These are phyloP conservation scores for Aspergillus alliaceus DNA, from an alignment of 2,329 filamentous ascomycete genomes.

Conservation along the genomic window DNA sequence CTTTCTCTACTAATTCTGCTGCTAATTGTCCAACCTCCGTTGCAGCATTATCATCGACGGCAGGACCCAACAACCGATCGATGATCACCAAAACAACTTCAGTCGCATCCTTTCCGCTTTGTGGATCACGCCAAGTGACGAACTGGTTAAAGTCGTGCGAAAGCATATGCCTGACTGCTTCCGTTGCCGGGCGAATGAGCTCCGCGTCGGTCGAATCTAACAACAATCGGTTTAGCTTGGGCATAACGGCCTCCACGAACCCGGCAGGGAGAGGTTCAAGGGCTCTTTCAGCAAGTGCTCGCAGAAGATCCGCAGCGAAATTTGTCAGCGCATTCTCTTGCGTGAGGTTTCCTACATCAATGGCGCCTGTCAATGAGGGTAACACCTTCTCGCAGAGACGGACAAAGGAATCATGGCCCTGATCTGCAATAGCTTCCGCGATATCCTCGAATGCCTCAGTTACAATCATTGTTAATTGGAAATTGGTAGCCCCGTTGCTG, in stretches of 20 bases:
- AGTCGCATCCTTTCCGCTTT: constrained; percentile 75
- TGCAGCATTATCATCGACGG: constrained; percentile 88
- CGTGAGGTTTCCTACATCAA: constrained; percentile 83
- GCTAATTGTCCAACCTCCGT: constrained; percentile 95
- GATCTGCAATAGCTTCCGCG: constrained; percentile 65
- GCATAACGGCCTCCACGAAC: constrained; percentile 81
- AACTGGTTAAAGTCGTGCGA: constrained; percentile 88
- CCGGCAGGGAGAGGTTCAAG: constrained; percentile 81
- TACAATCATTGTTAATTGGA: constrained; percentile 84
- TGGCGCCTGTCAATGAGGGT: constrained; percentile 82
- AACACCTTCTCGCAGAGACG: constrained; percentile 81
- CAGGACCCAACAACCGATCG: constrained; percentile 79
- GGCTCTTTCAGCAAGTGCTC: constrained; percentile 77
- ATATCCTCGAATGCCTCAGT: constrained; percentile 91
- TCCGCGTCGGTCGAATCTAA: constrained; percentile 85
- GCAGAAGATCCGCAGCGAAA: constrained; percentile 80
- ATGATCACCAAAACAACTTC: constrained; percentile 90
- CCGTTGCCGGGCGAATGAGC: constrained; percentile 80
- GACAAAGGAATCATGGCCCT: constrained; percentile 67
- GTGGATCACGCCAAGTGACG: constrained; percentile 77
- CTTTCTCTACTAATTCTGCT: constrained; percentile 92
- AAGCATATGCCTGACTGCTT: constrained; percentile 85
- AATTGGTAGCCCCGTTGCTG: constrained; percentile 83
- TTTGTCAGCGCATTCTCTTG: constrained; percentile 77
- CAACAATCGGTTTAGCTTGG: constrained; percentile 79